phyloP scores from a whole-genome alignment of 192 early-diverging fungal genomes.

The Coemansia sp. region DNA sequence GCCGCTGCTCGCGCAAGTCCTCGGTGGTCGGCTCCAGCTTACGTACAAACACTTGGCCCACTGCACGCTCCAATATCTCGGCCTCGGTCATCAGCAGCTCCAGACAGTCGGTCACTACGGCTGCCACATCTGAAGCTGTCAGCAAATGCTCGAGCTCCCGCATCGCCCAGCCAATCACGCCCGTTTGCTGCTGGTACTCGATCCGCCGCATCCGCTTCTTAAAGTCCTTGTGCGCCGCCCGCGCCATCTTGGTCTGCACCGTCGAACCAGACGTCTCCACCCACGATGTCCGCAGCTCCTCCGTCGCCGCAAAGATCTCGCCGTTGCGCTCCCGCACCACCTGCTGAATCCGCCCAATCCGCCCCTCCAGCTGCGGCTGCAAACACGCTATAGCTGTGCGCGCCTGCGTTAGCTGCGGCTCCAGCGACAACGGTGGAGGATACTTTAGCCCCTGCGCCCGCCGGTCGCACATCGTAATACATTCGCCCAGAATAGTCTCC shows the following conservation, averaged over 20 bases:
- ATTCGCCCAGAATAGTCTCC: constrained; percentile 55
- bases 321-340: constrained; percentile 49
- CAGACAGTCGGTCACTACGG: constrained; percentile 59
- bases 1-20: constrained; percentile 52
- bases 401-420: constrained; percentile 44
- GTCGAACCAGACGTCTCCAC: constrained; percentile 54
- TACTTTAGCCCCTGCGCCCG: constrained; percentile 54
- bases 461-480: constrained; percentile 55
- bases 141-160: constrained; percentile 59
- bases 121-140: constrained; percentile 56
- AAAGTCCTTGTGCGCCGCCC: constrained; percentile 65
- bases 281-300: constrained; percentile 37
- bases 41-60: constrained; percentile 59
- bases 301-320: constrained; percentile 42
- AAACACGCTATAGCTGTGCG: constrained; percentile 37
- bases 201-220: constrained; percentile 62
- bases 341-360: constrained; percentile 42
- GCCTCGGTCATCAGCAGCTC: constrained; percentile 72
- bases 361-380: constrained; percentile 43
- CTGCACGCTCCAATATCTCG: constrained; percentile 64
- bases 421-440: constrained; percentile 48
- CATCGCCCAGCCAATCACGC: constrained; percentile 56
- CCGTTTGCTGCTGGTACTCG: constrained; percentile 60
- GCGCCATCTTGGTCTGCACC: constrained; percentile 56
- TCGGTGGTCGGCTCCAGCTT: constrained; percentile 55